Evolutionary conservation across 176 grass and related monocot genomes (phyloP), one percentile per base, ranked within the genome.

Genomic region (Oryza rufipogon): DNA sequence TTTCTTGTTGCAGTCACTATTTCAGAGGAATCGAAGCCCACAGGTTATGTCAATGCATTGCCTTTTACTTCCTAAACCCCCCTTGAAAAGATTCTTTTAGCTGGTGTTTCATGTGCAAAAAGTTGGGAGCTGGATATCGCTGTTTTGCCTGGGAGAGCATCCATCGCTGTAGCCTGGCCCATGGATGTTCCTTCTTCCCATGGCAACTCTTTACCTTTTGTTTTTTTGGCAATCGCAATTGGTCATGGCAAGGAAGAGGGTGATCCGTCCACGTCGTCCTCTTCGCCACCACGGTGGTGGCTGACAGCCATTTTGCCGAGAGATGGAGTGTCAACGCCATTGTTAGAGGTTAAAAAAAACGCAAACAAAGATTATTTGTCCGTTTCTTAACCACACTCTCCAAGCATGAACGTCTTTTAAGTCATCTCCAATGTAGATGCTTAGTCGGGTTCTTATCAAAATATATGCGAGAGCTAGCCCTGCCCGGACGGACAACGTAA

Each of bases 241-340:
- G 72, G 20, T 26, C 26, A 54, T 54, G 76, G 56, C 16, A 22
- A 10, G 1, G 60, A 48, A 76, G 68, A 15, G 2, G 72, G 23
- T 74, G 26, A 2, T 17, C 4, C 0, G 80, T 83, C 86, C 0
- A 12, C 58, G 19, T 72, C 74, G 68, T 1, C 32, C 58, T 63
- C 58, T 63, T n/a, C 20, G 58, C 58, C 58, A 63, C 54, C 17
- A 20, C 5, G 19, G 11, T 4, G 70, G 65, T 45, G 33, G 19
- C 9, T 38, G 52, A 67, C 71, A 58, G 84, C 54, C 28, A 68
- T 30, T 30, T 30, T 32, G 44, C 48, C 5, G 56, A 45, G 33
- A 66, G 80, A 76, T 80, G 49, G 25, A 70, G 69, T 14, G 81
- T 88, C 68, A 46, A 25, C 19, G 4, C 49, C 23, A 32, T 2